Percentiles rank a stretch among this genome's conserved stretches.
phyloP scores from a whole-genome alignment of 176 grass and related monocot genomes.

The Themeda triandra region DNA sequence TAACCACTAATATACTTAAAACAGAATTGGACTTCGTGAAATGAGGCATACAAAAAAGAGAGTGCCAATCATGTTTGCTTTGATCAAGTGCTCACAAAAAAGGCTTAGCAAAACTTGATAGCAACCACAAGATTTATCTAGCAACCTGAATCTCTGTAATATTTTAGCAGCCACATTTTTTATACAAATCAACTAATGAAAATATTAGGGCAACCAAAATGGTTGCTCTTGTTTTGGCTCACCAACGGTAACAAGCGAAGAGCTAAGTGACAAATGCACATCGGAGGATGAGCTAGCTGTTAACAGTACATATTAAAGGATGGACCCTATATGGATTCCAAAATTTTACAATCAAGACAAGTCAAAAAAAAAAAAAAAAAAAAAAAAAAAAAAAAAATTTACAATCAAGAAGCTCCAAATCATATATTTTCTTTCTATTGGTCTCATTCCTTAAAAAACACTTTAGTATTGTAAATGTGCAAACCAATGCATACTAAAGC shows the following conservation, averaged over 20 bases:
- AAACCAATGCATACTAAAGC: too few relatives aligned
- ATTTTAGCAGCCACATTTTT: not conserved
- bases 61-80: not conserved
- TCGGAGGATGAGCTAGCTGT: not conserved
- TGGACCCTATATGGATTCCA: not conserved
- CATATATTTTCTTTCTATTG: too few relatives aligned
- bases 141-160: not conserved
- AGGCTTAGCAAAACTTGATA: not conserved
- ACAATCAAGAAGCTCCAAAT: too few relatives aligned
- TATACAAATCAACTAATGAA: not conserved
- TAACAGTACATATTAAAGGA: not conserved
- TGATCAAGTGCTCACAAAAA: not conserved
- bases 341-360: too few relatives aligned
- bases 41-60: not conserved
- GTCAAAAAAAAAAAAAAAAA: too few relatives aligned
- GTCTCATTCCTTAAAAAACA: too few relatives aligned
- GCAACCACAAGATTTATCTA: not conserved
- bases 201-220: not conserved
- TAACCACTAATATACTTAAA: too few relatives aligned
- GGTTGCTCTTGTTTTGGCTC: not conserved
- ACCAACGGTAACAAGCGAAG: not conserved
- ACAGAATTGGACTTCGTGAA: too few relatives aligned
- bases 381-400: too few relatives aligned
- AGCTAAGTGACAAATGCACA: not conserved
- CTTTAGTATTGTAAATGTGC: too few relatives aligned